A percentile compares a stretch with the other conserved stretches of the same genome.
These are phyloP conservation scores for Entophlyctis luteolus DNA, from an alignment of 192 early-diverging fungal species.

Conservation along the genomic window DNA sequence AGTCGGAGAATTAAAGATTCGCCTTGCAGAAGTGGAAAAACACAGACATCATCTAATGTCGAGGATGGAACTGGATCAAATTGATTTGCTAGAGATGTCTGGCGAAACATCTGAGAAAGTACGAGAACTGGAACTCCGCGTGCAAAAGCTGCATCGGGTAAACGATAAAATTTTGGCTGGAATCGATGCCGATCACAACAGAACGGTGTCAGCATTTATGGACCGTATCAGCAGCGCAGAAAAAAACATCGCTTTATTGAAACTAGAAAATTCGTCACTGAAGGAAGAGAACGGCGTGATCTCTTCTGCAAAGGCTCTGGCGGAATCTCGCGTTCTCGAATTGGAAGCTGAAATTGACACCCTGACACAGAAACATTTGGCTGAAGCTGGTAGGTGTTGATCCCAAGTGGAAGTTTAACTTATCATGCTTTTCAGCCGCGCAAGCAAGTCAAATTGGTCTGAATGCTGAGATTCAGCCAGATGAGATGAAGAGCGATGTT, in stretches of 20 bases:
- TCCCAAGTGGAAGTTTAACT: too few species aligned
- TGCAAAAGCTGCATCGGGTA: background rate
- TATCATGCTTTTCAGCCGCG: too few species aligned
- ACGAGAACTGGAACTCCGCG: background rate
- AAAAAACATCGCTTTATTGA: background rate
- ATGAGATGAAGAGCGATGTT: too few species aligned
- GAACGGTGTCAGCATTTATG: background rate
- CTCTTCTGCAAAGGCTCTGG: too few species aligned
- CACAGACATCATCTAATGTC: constrained; percentile 7
- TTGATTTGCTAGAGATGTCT: background rate
- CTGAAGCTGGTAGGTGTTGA: too few species aligned
- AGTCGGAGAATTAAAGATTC: background rate
- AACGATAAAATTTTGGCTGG: background rate
- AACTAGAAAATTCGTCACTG: background rate
- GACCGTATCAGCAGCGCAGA: constrained; percentile 9
- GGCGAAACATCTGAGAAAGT: background rate
- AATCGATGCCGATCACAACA: constrained; percentile 5
- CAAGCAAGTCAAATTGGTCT: too few species aligned
- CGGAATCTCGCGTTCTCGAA: too few species aligned
- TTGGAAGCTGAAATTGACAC: too few species aligned
- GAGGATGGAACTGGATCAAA: background rate
- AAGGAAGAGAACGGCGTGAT: background rate
- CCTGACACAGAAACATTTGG: too few species aligned
- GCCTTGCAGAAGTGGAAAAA: background rate
- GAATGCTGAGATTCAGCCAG: too few species aligned